Conservation (phyloP, 2,329 filamentous ascomycete genomes). For the Colletotrichum shisoi region DNA sequence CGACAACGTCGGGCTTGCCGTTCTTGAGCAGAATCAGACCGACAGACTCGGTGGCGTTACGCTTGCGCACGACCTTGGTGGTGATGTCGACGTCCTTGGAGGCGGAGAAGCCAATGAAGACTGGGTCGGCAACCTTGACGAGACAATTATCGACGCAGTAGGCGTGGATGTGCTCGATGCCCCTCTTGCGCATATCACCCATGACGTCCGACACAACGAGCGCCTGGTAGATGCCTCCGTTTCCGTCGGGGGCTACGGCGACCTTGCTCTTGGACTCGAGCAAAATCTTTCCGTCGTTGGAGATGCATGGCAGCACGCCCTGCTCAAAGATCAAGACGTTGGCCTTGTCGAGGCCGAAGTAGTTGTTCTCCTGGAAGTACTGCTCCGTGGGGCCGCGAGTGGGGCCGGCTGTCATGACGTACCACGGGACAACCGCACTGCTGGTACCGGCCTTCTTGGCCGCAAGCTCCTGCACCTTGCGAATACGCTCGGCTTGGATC, state of each 20-base stretch:
- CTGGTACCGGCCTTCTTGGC: conserved; percentile 66
- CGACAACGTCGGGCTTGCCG: conserved; percentile 94
- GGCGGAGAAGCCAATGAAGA: conserved; percentile 93
- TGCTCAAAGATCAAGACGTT: conserved; percentile 96
- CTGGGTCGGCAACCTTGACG: conserved; percentile 96
- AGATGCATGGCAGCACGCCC: conserved; percentile 94
- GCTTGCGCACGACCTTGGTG: conserved; percentile 99
- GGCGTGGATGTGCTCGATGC: conserved; percentile 92
- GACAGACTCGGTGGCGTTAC: conserved; percentile 93
- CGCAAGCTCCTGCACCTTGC: conserved; percentile 83
- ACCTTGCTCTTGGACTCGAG: conserved; percentile 90
- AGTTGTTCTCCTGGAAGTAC: conserved; percentile 88
- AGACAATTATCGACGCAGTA: conserved; percentile 99
- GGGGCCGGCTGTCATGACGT: conserved; percentile 98
- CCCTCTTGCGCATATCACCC: conserved; percentile 85
- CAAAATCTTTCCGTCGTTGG: conserved; percentile 96
- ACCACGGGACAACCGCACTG: conserved; percentile 84
- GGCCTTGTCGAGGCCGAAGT: conserved; percentile 85
- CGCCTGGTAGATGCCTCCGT: conserved; percentile 95
- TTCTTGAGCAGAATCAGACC: conserved; percentile 95
- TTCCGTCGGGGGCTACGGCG: conserved; percentile 94
- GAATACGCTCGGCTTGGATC: conserved; percentile 94
- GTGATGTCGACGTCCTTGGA: conserved; percentile 91
- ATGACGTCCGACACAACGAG: conserved; percentile 82
- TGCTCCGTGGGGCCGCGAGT: conserved; percentile 90